These are phyloP conservation scores for Fraxinus platypoda DNA, from an alignment of 305 asterid species.

Conservation along the genomic window DNA sequence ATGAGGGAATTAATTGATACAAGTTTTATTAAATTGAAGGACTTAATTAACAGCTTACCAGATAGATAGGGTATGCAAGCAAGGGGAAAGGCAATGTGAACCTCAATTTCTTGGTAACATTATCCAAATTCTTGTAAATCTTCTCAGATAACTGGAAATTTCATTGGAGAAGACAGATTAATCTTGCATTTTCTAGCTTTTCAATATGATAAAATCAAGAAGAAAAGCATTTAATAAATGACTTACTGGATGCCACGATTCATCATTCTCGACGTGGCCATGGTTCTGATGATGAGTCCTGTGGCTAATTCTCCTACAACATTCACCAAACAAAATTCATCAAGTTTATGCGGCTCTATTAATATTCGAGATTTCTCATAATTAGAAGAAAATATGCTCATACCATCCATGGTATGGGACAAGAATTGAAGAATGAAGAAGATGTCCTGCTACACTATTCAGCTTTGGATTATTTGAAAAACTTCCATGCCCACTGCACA, in stretches of 20 bases:
- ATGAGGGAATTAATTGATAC: neutral
- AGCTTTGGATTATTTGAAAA: slow-evolving; percentile 56
- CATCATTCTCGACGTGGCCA: slow-evolving; percentile 92
- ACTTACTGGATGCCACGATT: slow-evolving; percentile 86
- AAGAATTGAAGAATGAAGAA: slow-evolving; percentile 82
- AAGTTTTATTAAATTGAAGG: neutral
- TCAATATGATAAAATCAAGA: neutral
- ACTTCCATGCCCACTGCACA: slow-evolving; percentile 93
- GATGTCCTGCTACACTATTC: slow-evolving; percentile 74
- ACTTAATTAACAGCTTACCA: slow-evolving; percentile 34
- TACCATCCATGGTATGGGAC: slow-evolving; percentile 99
- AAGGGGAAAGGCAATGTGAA: slow-evolving; percentile 65
- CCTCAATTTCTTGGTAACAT: slow-evolving; percentile 42
- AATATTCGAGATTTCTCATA: neutral
- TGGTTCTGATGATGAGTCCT: slow-evolving; percentile 93
- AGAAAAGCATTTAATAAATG: neutral
- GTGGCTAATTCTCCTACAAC: slow-evolving; percentile 87
- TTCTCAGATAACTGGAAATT: slow-evolving; percentile 47
- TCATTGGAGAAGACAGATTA: neutral
- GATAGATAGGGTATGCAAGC: slow-evolving; percentile 61
- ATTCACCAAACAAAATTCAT: neutral
- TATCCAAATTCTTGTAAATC: slow-evolving; percentile 47
- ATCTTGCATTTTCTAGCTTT: neutral
- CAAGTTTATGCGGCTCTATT: neutral
- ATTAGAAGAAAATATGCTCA: slow-evolving; percentile 1